These are phyloP conservation scores for Musa balbisiana DNA, from an alignment of 202 grass and related monocot genomes.

Conservation along the genomic window DNA sequence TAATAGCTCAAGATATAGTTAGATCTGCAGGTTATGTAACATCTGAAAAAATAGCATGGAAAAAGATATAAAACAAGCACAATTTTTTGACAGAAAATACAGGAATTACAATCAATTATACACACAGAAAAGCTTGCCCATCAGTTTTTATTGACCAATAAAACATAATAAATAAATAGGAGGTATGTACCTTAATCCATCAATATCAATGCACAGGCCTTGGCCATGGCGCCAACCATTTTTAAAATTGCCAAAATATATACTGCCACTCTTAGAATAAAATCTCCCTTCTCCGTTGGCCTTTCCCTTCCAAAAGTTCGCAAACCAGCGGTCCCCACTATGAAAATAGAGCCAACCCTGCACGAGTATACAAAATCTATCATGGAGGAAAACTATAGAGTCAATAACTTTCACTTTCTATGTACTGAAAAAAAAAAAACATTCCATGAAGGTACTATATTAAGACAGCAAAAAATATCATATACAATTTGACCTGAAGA, in stretches of 20 bases:
- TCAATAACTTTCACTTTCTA: too few relatives aligned
- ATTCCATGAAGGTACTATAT: not conserved
- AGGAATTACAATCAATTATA: not conserved
- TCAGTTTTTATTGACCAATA: not conserved
- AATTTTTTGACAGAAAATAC: not conserved
- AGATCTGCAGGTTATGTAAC: not conserved
- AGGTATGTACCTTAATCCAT: conserved; percentile 56
- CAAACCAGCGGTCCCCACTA: conserved; percentile 78
- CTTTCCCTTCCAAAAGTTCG: conserved; percentile 90
- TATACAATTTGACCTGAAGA: too few relatives aligned
- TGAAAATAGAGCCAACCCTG: conserved; percentile 93
- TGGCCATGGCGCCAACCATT: conserved; percentile 84
- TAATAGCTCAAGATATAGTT: not conserved
- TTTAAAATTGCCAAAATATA: conserved; percentile 82
- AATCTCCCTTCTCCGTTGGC: conserved; percentile 90
- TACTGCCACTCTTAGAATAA: conserved; percentile 68
- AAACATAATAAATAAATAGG: not conserved
- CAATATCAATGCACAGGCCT: conserved; percentile 54
- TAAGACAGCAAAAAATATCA: too few relatives aligned
- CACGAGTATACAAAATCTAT: conserved; percentile 9
- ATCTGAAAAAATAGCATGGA: not conserved
- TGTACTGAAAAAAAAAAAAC: not conserved
- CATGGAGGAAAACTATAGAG: not conserved
- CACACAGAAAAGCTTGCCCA: not conserved
- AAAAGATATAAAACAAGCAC: not conserved